Conservation (phyloP, 495 filamentous ascomycete species). For the Cercophora scortea region DNA sequence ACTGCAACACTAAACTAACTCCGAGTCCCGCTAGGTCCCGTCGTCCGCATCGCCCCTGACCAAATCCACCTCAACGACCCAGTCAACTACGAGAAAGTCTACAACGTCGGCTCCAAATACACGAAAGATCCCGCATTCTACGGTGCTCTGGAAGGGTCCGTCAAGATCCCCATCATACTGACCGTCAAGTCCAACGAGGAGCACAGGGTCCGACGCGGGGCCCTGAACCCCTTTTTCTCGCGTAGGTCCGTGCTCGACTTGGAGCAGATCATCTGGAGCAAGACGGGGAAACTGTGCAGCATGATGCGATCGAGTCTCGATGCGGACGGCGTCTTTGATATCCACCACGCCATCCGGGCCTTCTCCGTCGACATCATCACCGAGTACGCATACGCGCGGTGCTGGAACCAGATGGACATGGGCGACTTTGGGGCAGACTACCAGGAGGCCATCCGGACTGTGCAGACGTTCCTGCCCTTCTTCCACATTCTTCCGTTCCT, state of each 20-base stretch:
- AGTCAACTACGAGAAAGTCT: conserved; percentile 30
- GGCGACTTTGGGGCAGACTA: conserved; percentile 7
- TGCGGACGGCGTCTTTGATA: conserved; percentile 9
- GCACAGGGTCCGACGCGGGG: conserved; percentile 25
- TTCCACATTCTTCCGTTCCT: conserved; percentile 13
- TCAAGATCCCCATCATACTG: conserved; percentile 6
- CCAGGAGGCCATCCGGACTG: conserved; percentile 14
- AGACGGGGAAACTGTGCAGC: conserved; percentile 6
- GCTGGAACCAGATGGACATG: conserved; percentile 14
- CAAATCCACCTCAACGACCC: conserved; percentile 35
- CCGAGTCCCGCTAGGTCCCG: conserved; percentile 4
- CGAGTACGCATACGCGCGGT: conserved; percentile 33
- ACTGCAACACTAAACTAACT: neutral
- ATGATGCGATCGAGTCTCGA: conserved; percentile 7
- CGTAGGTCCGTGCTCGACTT: conserved; percentile 23
- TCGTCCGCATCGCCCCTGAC: conserved; percentile 31
- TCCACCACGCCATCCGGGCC: conserved; percentile 24
- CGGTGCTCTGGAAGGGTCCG: conserved; percentile 4
- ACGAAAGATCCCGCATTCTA: conserved; percentile 18
- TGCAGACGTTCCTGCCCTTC: conserved; percentile 10
- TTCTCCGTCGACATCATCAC: conserved; percentile 37
- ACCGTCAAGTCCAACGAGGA: conserved; percentile 19
- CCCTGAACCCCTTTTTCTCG: conserved; percentile 37
- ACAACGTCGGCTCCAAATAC: conserved; percentile 22
- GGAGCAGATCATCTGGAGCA: conserved; percentile 21